These are phyloP conservation scores for Kodamaea restingae DNA, from an alignment of 805 yeast genomes.

Conservation along the genomic window DNA sequence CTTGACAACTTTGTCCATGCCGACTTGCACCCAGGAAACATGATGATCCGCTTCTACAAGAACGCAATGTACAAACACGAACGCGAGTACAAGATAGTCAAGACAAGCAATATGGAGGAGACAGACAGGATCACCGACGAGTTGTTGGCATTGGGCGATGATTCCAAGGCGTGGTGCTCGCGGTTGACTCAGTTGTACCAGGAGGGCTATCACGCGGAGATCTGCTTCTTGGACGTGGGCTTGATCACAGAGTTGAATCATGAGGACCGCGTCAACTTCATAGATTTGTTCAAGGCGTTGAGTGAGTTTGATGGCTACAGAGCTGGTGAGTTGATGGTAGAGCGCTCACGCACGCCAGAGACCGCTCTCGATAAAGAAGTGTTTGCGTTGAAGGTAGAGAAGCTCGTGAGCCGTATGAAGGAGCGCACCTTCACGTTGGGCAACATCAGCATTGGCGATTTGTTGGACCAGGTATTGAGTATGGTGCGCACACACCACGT, in stretches of 20 bases:
- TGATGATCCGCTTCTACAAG: slow-evolving; percentile 68
- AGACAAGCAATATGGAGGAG: slow-evolving; percentile 43
- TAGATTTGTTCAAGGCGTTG: slow-evolving; percentile 82
- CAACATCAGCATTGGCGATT: slow-evolving; percentile 85
- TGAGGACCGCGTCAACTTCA: slow-evolving; percentile 73
- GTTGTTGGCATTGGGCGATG: slow-evolving; percentile 32
- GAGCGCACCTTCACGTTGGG: slow-evolving; percentile 90
- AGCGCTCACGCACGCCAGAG: slow-evolving; percentile 90
- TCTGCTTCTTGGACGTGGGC: slow-evolving; percentile 91
- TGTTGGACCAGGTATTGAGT: slow-evolving; percentile 76
- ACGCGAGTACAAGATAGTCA: slow-evolving; percentile 39
- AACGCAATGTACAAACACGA: slow-evolving; percentile 41
- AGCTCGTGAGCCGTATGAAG: slow-evolving; percentile 75
- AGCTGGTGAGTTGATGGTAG: slow-evolving; percentile 95
- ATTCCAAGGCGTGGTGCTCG: slow-evolving; percentile 41
- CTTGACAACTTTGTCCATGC: slow-evolving; percentile 94
- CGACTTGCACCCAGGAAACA: slow-evolving; percentile 95
- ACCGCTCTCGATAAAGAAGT: slow-evolving; percentile 80
- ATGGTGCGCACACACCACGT: slow-evolving; percentile 96
- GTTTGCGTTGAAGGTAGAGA: slow-evolving; percentile 83
- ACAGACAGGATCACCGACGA: slow-evolving; percentile 43
- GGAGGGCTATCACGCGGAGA: slow-evolving; percentile 72
- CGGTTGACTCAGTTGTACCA: slow-evolving; percentile 44
- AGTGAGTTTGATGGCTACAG: slow-evolving; percentile 90
- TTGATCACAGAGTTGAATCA: slow-evolving; percentile 85